phyloP scores from a whole-genome alignment of 495 filamentous ascomycete species.

The Saxophila tyrrhenica region DNA sequence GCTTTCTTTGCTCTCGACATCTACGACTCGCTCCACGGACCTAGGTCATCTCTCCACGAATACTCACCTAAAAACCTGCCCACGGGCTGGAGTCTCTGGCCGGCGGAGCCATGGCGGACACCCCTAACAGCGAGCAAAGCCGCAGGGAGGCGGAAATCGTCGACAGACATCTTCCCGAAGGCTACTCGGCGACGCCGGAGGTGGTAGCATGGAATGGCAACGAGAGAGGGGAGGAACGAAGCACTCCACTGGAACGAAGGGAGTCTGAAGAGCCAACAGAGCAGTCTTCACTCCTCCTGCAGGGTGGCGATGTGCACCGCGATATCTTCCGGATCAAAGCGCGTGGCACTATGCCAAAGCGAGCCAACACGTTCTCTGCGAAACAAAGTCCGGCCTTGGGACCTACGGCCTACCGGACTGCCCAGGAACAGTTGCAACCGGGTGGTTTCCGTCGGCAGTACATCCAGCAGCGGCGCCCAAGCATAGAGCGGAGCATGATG shows the following conservation, averaged over 20 bases:
- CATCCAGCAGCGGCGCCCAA: conserved; percentile 36
- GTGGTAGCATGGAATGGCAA: not conserved
- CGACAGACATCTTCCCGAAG: conserved; percentile 17
- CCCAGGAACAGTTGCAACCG: conserved; percentile 43
- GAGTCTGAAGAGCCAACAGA: conserved; percentile 6
- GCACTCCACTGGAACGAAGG: not conserved
- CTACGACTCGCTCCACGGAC: too few species aligned
- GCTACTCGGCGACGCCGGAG: conserved; percentile 15
- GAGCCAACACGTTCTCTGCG: conserved; percentile 48
- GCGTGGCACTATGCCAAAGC: conserved; percentile 35
- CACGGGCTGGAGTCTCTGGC: too few species aligned
- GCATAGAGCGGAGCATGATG: conserved; percentile 25
- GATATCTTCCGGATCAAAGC: conserved; percentile 45
- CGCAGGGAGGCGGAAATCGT: conserved; percentile 18
- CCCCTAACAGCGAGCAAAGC: conserved; percentile 13
- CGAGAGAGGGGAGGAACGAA: not conserved
- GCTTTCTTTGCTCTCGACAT: too few species aligned
- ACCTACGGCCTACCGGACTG: conserved; percentile 7
- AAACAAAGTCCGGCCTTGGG: conserved; percentile 8
- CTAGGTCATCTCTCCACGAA: too few species aligned
- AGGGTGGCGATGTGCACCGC: conserved; percentile 58
- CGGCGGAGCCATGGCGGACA: conserved; percentile 17
- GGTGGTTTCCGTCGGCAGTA: conserved; percentile 53
- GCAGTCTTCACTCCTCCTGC: conserved; percentile 50
- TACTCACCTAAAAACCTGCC: too few species aligned